Base-by-base conservation (phyloP, 345 rosid genomes). In the Syzygium aromaticum region DNA sequence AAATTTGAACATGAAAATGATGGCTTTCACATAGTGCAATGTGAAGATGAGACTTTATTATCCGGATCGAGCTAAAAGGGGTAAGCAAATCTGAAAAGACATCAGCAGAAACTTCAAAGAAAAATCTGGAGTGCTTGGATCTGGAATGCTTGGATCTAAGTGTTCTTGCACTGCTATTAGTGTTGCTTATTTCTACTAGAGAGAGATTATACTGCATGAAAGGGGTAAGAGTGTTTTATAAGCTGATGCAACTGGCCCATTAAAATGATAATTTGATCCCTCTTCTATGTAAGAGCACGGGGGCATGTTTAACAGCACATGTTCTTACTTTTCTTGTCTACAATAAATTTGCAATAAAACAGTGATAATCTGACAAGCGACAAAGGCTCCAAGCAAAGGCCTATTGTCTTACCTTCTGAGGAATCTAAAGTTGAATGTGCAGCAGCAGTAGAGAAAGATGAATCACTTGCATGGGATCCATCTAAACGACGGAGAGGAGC, bases 391-490 rank as follows among this genome's bases (percentile, higher is more conserved):
- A 17, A 53, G 53, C 27, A 86, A 52, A 54, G 61, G 52, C 86
- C 86, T 23, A 57, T 49, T 16, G 85, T 21, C 89, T 59, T 73
- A 91, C 94, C 92, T 90, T 91, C 90, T 83, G 86, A 85, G 85
- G 87, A 84, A 86, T 89, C 93, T 28, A 88, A 87, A 16, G 84
- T 52, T 52, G 87, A 82, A 84, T 78, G 90, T 52, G 89, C 90
- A 90, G 92, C 85, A 85, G 90, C 59, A 85, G 90, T 88, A 30
- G 88, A 91, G 52, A 91, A 89, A 83, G 92, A 88, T 28, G 93
- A 90, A 85, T 94, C 96, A 93, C 93, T 93, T 46, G 91, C 94
- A 92, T 85, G 92, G 28, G 93, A 90, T 87, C 96, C 96, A 88
- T 94, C 94, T 28, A 93, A 91, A 88, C 91, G 92, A 38, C 90